Percentiles rank a stretch among this genome's conserved stretches.
These are phyloP conservation scores for Aspergillus pseudonomiae DNA, from an alignment of 2,329 filamentous ascomycete species.

Conservation along the genomic window DNA sequence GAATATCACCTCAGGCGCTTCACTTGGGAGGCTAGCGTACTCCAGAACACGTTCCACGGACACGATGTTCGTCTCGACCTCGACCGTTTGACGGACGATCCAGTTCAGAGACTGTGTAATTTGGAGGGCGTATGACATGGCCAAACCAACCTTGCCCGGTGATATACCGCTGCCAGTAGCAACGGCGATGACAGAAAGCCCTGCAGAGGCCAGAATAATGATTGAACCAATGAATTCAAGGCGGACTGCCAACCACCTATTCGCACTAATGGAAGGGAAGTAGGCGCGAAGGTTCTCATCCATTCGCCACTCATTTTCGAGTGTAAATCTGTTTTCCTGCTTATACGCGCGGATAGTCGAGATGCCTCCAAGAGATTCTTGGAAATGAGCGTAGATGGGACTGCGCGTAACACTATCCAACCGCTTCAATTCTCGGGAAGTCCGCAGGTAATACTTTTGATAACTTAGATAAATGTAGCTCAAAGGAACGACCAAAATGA, in stretches of 20 bases:
- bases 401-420: constrained; percentile 93
- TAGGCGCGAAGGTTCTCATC: constrained; percentile 93
- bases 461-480: constrained; percentile 84
- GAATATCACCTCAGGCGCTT: constrained; percentile 91
- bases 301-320: constrained; percentile 96
- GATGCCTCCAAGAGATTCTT: constrained; percentile 91
- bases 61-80: constrained; percentile 99
- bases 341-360: constrained; percentile 94
- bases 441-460: constrained; percentile 94
- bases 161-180: constrained; percentile 65
- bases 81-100: constrained; percentile 97
- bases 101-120: constrained; percentile 98
- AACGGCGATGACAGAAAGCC: constrained; percentile 80
- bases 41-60: constrained; percentile 97
- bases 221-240: constrained; percentile 94
- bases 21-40: constrained; percentile 86
- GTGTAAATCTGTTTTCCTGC: constrained; percentile 81
- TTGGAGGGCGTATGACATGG: constrained; percentile 96
- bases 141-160: constrained; percentile 80
- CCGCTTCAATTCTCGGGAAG: constrained; percentile 93
- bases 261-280: constrained; percentile 92
- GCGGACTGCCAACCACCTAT: constrained; percentile 91
- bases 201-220: constrained; percentile 85
- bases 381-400: constrained; percentile 97
- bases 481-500: constrained; percentile 79